These are phyloP conservation scores for Rhododendron ferrugineum DNA, from an alignment of 148 eudicot species.

Conservation along the genomic window DNA sequence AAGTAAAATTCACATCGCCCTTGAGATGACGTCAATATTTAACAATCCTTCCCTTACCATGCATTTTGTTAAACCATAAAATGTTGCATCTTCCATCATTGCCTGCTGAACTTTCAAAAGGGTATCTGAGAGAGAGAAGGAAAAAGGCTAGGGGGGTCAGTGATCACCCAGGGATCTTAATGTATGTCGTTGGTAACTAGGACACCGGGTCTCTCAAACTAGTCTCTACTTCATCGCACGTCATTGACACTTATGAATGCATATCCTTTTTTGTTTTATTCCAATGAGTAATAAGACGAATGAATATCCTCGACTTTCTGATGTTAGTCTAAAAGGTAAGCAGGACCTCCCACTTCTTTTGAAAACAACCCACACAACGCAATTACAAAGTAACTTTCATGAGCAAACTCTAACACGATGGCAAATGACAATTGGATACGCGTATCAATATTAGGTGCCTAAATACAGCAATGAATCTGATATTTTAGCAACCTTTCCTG, in stretches of 20 bases:
- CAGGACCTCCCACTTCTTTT: neutral
- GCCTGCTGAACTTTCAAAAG: neutral
- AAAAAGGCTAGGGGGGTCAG: constrained; percentile 1
- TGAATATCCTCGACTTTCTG: neutral
- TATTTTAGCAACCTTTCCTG: neutral
- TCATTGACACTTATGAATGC: neutral
- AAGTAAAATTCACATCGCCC: neutral
- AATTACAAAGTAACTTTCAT: neutral
- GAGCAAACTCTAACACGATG: neutral
- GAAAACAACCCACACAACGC: neutral
- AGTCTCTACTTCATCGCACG: neutral
- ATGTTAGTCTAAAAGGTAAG: neutral
- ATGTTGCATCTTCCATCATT: neutral
- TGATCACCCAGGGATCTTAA: neutral
- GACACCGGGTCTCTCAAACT: neutral
- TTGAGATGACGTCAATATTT: neutral
- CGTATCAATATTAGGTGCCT: neutral
- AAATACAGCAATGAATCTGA: neutral
- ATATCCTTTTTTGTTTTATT: neutral
- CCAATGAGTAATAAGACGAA: neutral
- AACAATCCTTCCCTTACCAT: neutral
- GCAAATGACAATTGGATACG: neutral
- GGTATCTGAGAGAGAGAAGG: neutral
- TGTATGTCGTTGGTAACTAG: neutral
- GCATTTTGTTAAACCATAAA: neutral